These are phyloP conservation scores for Zygosaccharomyces pseudobailii DNA, from an alignment of 1,139 yeast species.

Conservation along the genomic window DNA sequence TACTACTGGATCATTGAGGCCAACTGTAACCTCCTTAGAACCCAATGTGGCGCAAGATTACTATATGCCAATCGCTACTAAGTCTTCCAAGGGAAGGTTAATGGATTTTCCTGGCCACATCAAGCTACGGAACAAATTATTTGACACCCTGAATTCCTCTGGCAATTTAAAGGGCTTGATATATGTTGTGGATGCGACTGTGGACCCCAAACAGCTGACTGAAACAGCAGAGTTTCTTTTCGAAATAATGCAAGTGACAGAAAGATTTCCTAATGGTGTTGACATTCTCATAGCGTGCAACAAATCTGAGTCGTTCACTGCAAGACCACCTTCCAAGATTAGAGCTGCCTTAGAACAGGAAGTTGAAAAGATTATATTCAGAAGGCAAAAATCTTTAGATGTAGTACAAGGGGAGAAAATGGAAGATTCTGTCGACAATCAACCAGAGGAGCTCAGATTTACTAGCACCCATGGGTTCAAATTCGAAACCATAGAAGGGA, in stretches of 20 bases:
- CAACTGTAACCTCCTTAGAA: constrained; percentile 31
- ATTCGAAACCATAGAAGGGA: constrained; percentile 52
- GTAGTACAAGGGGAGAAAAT: constrained; percentile 44
- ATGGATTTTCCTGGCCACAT: constrained; percentile 85
- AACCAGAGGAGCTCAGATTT: constrained; percentile 11
- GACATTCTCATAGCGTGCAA: constrained; percentile 76
- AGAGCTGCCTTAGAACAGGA: constrained; percentile 57
- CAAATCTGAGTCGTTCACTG: constrained; percentile 77
- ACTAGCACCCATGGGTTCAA: constrained; percentile 15
- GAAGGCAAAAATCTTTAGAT: constrained; percentile 26
- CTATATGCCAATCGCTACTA: constrained; percentile 35
- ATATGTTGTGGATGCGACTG: constrained; percentile 64
- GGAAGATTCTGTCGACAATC: constrained; percentile 81
- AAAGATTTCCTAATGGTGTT: constrained; percentile 54
- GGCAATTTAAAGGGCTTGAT: constrained; percentile 54
- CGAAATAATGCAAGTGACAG: constrained; percentile 53
- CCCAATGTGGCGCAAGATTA: constrained; percentile 38
- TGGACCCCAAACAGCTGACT: constrained; percentile 41
- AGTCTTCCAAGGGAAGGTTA: constrained; percentile 38
- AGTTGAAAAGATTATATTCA: constrained; percentile 41
- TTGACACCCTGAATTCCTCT: constrained; percentile 44
- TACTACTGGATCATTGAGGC: constrained; percentile 19
- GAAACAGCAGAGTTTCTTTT: constrained; percentile 52
- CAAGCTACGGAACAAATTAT: constrained; percentile 54
- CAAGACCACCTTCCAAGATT: constrained; percentile 64